Percentiles rank a stretch among this genome's conserved stretches.
These are phyloP conservation scores for Globisporangium cederbergense DNA, from an alignment of 352 stramenopile genomes.

Conservation along the genomic window DNA sequence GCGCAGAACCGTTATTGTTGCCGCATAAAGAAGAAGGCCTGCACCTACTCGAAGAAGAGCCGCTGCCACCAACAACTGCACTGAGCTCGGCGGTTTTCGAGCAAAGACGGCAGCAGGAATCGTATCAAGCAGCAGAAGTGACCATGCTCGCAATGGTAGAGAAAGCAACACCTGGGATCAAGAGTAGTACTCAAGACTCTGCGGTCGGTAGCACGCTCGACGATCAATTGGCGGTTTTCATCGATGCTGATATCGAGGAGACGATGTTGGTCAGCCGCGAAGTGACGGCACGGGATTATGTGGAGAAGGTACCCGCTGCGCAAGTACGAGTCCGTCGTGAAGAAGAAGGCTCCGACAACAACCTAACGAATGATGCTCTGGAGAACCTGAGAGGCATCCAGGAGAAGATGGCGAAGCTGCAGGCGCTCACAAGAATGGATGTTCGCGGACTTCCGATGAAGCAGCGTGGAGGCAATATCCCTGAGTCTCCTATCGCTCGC, in stretches of 20 bases:
- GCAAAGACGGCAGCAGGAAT: background rate
- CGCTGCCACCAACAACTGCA: background rate
- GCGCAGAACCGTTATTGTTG: background rate
- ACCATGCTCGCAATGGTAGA: background rate
- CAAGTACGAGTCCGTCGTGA: conserved; percentile 4
- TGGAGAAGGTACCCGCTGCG: background rate
- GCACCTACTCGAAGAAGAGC: background rate
- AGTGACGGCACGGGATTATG: background rate
- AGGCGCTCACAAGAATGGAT: conserved; percentile 14
- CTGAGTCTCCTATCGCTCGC: background rate
- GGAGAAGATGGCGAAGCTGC: conserved; percentile 13
- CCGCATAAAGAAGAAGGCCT: background rate
- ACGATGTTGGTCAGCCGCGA: conserved; percentile 16
- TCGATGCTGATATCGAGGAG: conserved; percentile 16
- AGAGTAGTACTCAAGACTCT: background rate
- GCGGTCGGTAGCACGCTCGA: background rate
- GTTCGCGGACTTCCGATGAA: conserved; percentile 16
- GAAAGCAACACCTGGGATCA: background rate
- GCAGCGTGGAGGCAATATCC: background rate
- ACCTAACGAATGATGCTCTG: conserved; percentile 12
- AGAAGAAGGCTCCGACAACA: background rate
- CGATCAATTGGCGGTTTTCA: background rate
- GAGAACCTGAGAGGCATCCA: conserved; percentile 18
- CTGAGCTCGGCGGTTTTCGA: conserved; percentile 2
- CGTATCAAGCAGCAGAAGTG: background rate